Evolutionary conservation across 2,329 filamentous ascomycete genomes (phyloP), one percentile per base, ranked within the genome.

Genomic region (Cryphonectria japonica): DNA sequence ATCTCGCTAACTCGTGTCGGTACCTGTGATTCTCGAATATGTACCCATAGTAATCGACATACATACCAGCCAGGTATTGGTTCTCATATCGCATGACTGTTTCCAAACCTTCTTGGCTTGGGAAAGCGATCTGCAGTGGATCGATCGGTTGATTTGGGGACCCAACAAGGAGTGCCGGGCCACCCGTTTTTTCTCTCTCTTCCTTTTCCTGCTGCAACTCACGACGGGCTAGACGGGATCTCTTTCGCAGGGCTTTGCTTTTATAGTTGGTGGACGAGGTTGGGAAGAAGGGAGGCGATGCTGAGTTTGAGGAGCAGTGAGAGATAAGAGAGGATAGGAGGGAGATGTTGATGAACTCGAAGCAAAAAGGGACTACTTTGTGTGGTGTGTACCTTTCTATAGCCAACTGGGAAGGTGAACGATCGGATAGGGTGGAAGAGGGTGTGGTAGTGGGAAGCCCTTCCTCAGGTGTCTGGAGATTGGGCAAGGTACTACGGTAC

Each of bases 401-500:
- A 50, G 54, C 54, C 54, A 16, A 59, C 26, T 32, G 59, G 60
- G 61, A 63, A 63, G 61, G 61, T 63, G 60, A 14, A 32, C 32
- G 37, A 11, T 39, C 29, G 60, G 34, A 22, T 34, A 43, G 34
- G 29, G 59, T n/a, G 59, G 19, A 11, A 61, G 34, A 16, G 13
- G 54, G 54, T 32, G 54, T 59, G 54, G 54, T 34, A 34, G 34
- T 34, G 34, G 34, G 6, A 11, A 9, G 8, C 37, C 37, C 11
- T 39, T 11, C 37, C 11, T 39, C 2, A 11, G 37, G 37, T 57
- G 26, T 57, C 46, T 50, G 46, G 46, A 50, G 46, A n/a, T 7
- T 50, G 46, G 46, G 19, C 5, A 46, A 46, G 43, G 46, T 50
- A 50, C 19, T 50, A 50, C n/a, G 19, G 46, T 19, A 46, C 43